Evolutionary conservation across 2,329 filamentous ascomycete genomes (phyloP).

Genomic region (Botrytis tulipae): DNA sequence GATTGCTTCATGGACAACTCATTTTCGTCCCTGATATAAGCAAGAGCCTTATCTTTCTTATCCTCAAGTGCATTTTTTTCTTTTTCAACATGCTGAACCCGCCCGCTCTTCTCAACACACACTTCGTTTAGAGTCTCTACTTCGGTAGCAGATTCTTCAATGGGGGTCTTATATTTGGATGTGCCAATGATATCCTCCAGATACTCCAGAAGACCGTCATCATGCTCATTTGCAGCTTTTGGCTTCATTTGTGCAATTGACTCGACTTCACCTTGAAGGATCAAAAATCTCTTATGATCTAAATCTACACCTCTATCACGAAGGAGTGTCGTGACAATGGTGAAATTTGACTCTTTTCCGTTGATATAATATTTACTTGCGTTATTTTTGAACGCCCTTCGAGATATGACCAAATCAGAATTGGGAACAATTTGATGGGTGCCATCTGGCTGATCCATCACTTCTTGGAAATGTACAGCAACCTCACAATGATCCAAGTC

Average conservation of each 20-base stretch:
- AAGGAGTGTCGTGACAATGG: conserved; percentile 81
- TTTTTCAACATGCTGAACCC: conserved; percentile 97
- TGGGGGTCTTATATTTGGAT: conserved; percentile 95
- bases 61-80: conserved; percentile 90
- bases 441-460: conserved; percentile 80
- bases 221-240: conserved; percentile 91
- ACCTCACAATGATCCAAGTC: conserved; percentile 91
- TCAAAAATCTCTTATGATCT: conserved; percentile 97
- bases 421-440: conserved; percentile 75
- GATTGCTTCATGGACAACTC: conserved; percentile 87
- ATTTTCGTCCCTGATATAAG: conserved; percentile 89
- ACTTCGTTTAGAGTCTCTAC: conserved; percentile 92
- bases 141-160: conserved; percentile 88
- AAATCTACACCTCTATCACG: conserved; percentile 88
- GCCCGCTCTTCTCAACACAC: conserved; percentile 89
- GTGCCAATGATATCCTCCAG: conserved; percentile 98
- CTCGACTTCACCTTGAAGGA: conserved; percentile 95
- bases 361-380: conserved; percentile 98
- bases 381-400: conserved; percentile 96
- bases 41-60: conserved; percentile 92
- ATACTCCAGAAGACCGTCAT: conserved; percentile 94
- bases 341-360: conserved; percentile 85
- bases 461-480: conserved; percentile 92
- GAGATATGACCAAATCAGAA: conserved; percentile 82
- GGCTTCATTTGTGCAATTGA: conserved; percentile 99